These are phyloP conservation scores for Botryosphaeria dothidea DNA, from an alignment of 2,329 filamentous ascomycete genomes.

Conservation along the genomic window DNA sequence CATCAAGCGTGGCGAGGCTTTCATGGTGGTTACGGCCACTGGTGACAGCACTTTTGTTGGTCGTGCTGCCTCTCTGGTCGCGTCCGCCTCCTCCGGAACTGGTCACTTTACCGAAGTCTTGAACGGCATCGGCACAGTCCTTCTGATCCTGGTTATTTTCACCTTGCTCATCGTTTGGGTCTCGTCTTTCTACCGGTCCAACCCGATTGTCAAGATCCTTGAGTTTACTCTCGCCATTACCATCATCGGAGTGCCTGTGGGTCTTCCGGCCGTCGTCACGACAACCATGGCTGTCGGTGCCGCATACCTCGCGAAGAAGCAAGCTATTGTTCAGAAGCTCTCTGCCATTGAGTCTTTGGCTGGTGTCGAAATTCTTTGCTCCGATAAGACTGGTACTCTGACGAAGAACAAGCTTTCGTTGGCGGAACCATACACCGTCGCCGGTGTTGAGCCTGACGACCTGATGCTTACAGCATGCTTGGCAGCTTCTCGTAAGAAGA, in stretches of 20 bases:
- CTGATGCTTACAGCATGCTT: conserved; percentile 91
- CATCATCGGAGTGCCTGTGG: conserved; percentile 89
- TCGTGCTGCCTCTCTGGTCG: conserved; percentile 83
- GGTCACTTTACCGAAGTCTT: conserved; percentile 92
- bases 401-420: conserved; percentile 94
- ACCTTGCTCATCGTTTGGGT: conserved; percentile 84
- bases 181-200: conserved; percentile 84
- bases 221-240: conserved; percentile 86
- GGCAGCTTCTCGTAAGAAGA: conserved; percentile 90
- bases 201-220: conserved; percentile 75
- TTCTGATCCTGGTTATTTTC: conserved; percentile 77
- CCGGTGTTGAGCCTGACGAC: conserved; percentile 80
- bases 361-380: conserved; percentile 91
- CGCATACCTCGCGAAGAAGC: conserved; percentile 86
- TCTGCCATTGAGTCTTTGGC: conserved; percentile 89
- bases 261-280: conserved; percentile 89
- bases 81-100: conserved; percentile 68
- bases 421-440: conserved; percentile 79
- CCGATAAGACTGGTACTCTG: conserved; percentile 90
- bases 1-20: conserved; percentile 87
- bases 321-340: conserved; percentile 91
- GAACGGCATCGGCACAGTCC: conserved; percentile 79
- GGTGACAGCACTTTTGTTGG: conserved; percentile 91
- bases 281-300: conserved; percentile 95
- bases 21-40: conserved; percentile 78